Conservation (phyloP, 169 alveolate genomes). For the Cryptosporidium viatorum region DNA sequence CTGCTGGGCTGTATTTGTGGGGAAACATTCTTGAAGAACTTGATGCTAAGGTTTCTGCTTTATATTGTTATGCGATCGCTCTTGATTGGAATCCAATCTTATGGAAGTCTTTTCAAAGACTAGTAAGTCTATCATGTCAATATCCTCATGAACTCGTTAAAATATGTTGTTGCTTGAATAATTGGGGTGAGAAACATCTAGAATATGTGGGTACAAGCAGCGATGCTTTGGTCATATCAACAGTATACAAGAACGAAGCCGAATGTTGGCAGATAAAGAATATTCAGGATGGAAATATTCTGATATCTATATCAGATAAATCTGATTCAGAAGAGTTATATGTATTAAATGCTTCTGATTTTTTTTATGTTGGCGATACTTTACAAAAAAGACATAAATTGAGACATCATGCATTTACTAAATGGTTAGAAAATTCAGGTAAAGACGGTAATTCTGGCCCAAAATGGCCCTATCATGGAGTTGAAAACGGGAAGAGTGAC, state of each 20-base stretch:
- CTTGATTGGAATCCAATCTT: constrained; percentile 71
- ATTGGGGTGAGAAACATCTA: constrained; percentile 49
- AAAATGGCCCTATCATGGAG: constrained; percentile 45
- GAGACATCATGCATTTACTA: constrained; percentile 15
- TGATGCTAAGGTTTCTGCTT: constrained; percentile 57
- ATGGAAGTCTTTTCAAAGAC: constrained; percentile 48
- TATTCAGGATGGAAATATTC: constrained; percentile 65
- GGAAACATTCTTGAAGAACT: constrained; percentile 60
- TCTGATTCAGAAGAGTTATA: constrained; percentile 60
- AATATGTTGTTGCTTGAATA: constrained; percentile 69
- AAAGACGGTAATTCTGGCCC: constrained; percentile 16
- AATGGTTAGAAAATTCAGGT: constrained; percentile 31
- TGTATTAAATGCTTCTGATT: constrained; percentile 42
- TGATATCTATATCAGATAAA: constrained; percentile 41
- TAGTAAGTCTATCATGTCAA: constrained; percentile 53
- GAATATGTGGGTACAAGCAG: constrained; percentile 29
- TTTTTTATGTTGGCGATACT: constrained; percentile 41
- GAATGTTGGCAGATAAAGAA: constrained; percentile 42
- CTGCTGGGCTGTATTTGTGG: constrained; percentile 68
- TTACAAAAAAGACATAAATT: constrained; percentile 21
- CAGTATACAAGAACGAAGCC: constrained; percentile 44
- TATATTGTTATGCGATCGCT: constrained; percentile 62
- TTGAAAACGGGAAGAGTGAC: not conserved
- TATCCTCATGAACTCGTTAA: constrained; percentile 55
- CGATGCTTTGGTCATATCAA: constrained; percentile 28